These are phyloP conservation scores for Purpureocillium takamizusanense DNA, from an alignment of 2,329 filamentous ascomycete species.

Conservation along the genomic window DNA sequence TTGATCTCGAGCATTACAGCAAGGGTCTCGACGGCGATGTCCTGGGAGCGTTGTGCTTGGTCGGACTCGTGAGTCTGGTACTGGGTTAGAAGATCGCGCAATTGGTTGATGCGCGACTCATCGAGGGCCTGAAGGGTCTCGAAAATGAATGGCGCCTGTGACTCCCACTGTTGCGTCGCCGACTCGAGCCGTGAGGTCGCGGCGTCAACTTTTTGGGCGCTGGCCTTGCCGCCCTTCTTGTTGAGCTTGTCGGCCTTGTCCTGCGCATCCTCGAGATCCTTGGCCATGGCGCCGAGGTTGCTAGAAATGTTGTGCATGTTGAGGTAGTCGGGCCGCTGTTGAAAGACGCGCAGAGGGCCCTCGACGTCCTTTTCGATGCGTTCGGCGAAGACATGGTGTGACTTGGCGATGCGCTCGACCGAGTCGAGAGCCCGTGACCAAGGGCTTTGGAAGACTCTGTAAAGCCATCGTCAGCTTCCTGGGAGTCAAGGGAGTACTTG, in stretches of 20 bases:
- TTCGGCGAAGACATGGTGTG: constrained; percentile 71
- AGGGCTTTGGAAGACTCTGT: constrained; percentile 77
- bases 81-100: constrained; percentile 86
- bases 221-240: constrained; percentile 70
- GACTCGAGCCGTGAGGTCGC: constrained; percentile 67
- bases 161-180: constrained; percentile 82
- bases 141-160: constrained; percentile 89
- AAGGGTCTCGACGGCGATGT: constrained; percentile 69
- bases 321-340: constrained; percentile 65
- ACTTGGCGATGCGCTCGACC: constrained; percentile 70
- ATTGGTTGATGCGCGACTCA: constrained; percentile 78
- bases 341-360: constrained; percentile 68
- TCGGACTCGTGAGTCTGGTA: constrained; percentile 90
- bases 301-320: constrained; percentile 73
- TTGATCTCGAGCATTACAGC: constrained; percentile 78
- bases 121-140: constrained; percentile 87
- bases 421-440: constrained; percentile 83
- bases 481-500: background rate
- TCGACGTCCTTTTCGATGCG: constrained; percentile 88
- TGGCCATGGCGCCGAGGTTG: constrained; percentile 73
- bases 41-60: constrained; percentile 66
- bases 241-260: constrained; percentile 78
- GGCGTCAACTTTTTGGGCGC: constrained; percentile 65
- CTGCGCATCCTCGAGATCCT: constrained; percentile 75
- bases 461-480: constrained; percentile 11